Conservation (phyloP, 805 yeast species). For the Lachancea waltii region DNA sequence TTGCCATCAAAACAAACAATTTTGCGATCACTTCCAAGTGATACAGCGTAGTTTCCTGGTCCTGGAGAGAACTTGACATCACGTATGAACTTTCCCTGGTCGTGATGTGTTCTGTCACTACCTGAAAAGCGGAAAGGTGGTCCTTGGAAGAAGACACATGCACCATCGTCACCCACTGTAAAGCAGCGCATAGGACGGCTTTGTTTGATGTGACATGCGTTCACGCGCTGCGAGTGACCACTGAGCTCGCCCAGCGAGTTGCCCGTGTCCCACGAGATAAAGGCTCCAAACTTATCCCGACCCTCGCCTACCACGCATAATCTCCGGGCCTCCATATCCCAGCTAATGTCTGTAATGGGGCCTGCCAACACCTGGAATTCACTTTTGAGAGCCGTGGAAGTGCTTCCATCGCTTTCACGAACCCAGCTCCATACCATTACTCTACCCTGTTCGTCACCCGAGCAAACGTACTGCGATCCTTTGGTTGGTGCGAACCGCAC, state of each 20-base stretch:
- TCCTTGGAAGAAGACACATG: constrained; percentile 77
- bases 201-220: constrained; percentile 78
- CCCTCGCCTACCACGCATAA: constrained; percentile 95
- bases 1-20: constrained; percentile 80
- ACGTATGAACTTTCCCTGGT: constrained; percentile 57
- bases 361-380: constrained; percentile 79
- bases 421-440: constrained; percentile 79
- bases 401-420: constrained; percentile 37
- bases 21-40: constrained; percentile 80
- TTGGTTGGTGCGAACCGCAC: constrained; percentile 70
- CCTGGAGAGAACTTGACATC: constrained; percentile 79
- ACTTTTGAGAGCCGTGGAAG: constrained; percentile 53
- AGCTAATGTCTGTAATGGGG: constrained; percentile 70
- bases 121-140: constrained; percentile 88
- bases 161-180: constrained; percentile 85
- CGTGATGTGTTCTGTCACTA: constrained; percentile 67
- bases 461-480: constrained; percentile 81
- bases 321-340: constrained; percentile 87
- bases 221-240: constrained; percentile 81
- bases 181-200: constrained; percentile 89
- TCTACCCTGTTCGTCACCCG: constrained; percentile 87
- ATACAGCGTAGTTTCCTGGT: constrained; percentile 55
- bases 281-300: constrained; percentile 83
- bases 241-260: constrained; percentile 95
- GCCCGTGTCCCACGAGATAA: constrained; percentile 90